Evolutionary conservation across 2,329 filamentous ascomycete species (phyloP).

Genomic region (Talaromyces sp.): DNA sequence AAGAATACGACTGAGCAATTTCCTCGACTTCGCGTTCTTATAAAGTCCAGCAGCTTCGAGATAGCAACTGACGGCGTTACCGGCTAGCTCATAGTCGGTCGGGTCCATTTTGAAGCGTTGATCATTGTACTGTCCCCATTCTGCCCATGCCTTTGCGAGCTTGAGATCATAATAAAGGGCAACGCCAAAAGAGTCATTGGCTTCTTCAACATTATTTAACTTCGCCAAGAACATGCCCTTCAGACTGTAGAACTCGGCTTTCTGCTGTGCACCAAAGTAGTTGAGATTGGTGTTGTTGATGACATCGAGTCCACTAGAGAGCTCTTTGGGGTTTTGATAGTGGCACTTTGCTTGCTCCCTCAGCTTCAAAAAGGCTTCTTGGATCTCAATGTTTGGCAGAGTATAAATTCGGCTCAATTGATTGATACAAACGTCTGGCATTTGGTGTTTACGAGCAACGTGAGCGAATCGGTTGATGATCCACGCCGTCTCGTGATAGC

Average conservation of each 20-base stretch:
- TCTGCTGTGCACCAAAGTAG: slow-evolving; percentile 93
- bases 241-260: slow-evolving; percentile 97
- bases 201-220: slow-evolving; percentile 82
- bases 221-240: slow-evolving; percentile 99
- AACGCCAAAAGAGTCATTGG: slow-evolving; percentile 89
- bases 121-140: slow-evolving; percentile 99
- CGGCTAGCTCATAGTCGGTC: slow-evolving; percentile 73
- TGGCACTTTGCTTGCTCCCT: slow-evolving; percentile 99
- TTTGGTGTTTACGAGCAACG: slow-evolving; percentile 91
- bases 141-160: slow-evolving; percentile 94
- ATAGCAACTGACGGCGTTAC: slow-evolving; percentile 92
- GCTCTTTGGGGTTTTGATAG: slow-evolving; percentile 90
- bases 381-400: slow-evolving; percentile 97
- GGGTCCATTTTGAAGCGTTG: slow-evolving; percentile 91
- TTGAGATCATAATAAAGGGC: slow-evolving; percentile 94
- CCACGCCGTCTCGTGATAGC: slow-evolving; percentile 98
- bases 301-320: slow-evolving; percentile 89
- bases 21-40: slow-evolving; percentile 94
- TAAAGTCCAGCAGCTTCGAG: slow-evolving; percentile 93
- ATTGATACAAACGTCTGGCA: slow-evolving; percentile 94
- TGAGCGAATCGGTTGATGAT: slow-evolving; percentile 99
- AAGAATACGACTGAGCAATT: slow-evolving; percentile 85
- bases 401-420: slow-evolving; percentile 98
- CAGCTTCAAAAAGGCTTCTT: slow-evolving; percentile 96
- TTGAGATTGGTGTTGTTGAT: slow-evolving; percentile 99